phyloP scores from a whole-genome alignment of 177 flowering plant species.

The Vitis hybrid region DNA sequence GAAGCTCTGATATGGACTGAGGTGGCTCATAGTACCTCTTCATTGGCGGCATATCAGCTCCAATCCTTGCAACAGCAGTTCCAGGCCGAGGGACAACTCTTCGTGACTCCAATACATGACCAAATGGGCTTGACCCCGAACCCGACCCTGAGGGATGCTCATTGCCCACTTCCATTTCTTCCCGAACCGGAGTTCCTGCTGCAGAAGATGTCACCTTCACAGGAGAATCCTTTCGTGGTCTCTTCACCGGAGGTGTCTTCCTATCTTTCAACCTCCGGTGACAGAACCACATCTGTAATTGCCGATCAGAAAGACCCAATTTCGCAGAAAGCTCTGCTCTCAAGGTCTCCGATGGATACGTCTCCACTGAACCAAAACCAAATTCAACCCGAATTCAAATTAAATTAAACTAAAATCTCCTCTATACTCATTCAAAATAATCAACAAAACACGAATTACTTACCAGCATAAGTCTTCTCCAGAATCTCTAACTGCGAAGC shows the following conservation, averaged over 20 bases:
- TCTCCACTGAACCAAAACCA: conserved; percentile 15
- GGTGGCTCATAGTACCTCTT: conserved; percentile 56
- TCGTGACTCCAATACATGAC: conserved; percentile 33
- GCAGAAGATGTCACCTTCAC: neutral
- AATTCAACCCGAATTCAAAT: neutral
- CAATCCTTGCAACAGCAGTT: conserved; percentile 47
- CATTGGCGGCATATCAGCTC: conserved; percentile 34
- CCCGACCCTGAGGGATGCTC: conserved; percentile 45
- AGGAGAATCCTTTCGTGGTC: conserved; percentile 32
- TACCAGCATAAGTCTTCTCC: conserved; percentile 83
- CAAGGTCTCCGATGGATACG: conserved; percentile 79
- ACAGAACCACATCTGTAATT: conserved; percentile 99
- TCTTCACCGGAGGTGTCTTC: conserved; percentile 36
- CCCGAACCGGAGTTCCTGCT: conserved; percentile 13
- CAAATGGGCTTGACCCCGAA: conserved; percentile 46
- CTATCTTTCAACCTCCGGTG: conserved; percentile 89
- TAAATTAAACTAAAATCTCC: conserved; percentile 2
- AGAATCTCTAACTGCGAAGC: conserved; percentile 78
- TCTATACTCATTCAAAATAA: neutral
- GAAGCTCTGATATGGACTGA: conserved; percentile 41
- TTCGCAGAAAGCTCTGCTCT: conserved; percentile 74
- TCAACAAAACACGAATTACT: conserved; percentile 10
- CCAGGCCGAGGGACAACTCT: conserved; percentile 35
- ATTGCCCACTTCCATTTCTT: conserved; percentile 26
- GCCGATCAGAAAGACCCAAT: conserved; percentile 81